Evolutionary conservation across 495 filamentous ascomycete genomes (phyloP), one percentile per base, ranked within the genome.

Genomic region (Stereocaulon alpinum): DNA sequence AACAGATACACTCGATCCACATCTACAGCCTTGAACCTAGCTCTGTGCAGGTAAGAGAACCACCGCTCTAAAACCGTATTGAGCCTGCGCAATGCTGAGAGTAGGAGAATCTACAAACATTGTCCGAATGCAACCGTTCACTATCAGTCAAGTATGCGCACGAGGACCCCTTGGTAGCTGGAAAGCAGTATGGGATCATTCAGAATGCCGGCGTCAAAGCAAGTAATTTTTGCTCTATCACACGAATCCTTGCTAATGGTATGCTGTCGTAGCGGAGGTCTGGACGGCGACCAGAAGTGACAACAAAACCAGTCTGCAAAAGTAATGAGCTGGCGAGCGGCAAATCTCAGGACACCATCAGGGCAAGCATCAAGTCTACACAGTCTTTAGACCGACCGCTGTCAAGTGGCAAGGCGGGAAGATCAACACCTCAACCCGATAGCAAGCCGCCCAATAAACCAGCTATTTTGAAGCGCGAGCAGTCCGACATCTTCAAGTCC

Each of bases 21-120:
- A 72, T 97, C 50, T 97, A 97, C 71, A 95, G 90, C 67, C 63
- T 97, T 43, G 86, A 86, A 40, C 80, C 87, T 1, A 77, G 82
- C 32, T 75, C 81, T 3, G 70, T 90, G 10, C 85, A 88, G 70
- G 88, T 78, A 66, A 24, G 60, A 56, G 22, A 14, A 7, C 37
- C 9, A 14, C 30, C 42, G 18, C 15, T 29, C 18, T 22, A 12
- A 44, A 20, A 0, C 6, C 12, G n/a, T 5, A 18, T 40, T 53
- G 9, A 56, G n/a, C 50, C 42, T 18, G n/a, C 55, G 50, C 15
- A 44, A 14, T 49, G 55, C 22, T 12, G 61, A 29, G 18, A 17
- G 14, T 12, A 7, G 17, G 50, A 80, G 76, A 83, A 96, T 66
- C 72, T 95, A 37, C 83, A 89, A 67, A 67, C 86, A 10, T 76